Conservation (phyloP, 208 protist species). For the Acanthamoeba quina region DNA sequence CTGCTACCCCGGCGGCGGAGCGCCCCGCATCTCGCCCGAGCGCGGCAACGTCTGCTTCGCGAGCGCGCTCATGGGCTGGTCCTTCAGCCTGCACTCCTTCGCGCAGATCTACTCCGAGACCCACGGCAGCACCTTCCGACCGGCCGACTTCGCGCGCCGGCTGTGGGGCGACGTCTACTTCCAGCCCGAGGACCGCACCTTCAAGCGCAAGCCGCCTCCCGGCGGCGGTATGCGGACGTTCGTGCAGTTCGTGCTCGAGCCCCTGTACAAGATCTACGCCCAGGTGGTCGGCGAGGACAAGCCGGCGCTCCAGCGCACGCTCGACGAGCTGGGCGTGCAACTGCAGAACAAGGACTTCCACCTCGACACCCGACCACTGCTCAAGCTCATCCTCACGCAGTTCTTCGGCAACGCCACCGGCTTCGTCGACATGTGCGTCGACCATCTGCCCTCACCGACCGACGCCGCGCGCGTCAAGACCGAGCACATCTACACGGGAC, state of each 20-base stretch:
- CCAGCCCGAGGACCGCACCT: slow-evolving; percentile 84
- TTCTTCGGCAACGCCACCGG: slow-evolving; percentile 88
- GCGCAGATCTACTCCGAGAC: slow-evolving; percentile 94
- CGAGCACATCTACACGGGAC: slow-evolving; percentile 89
- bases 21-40: slow-evolving; percentile 77
- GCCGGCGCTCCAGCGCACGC: not conserved
- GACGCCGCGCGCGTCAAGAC: slow-evolving; percentile 78
- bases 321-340: slow-evolving; percentile 85
- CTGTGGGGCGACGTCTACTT: slow-evolving; percentile 98
- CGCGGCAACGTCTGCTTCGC: slow-evolving; percentile 84
- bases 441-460: slow-evolving; percentile 88
- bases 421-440: slow-evolving; percentile 91
- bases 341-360: slow-evolving; percentile 83
- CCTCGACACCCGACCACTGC: slow-evolving; percentile 87
- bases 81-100: slow-evolving; percentile 96
- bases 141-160: slow-evolving; percentile 91
- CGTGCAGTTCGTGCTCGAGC: slow-evolving; percentile 98
- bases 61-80: slow-evolving; percentile 91
- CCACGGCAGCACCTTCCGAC: slow-evolving; percentile 86
- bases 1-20: not conserved
- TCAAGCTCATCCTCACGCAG: slow-evolving; percentile 83
- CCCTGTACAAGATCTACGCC: slow-evolving; percentile 98
- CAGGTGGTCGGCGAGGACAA: slow-evolving; percentile 82
- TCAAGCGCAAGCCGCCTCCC: slow-evolving; percentile 77
- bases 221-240: slow-evolving; percentile 92